Base-by-base conservation (phyloP, 306 rosid genomes). In the Vicia sativa region DNA sequence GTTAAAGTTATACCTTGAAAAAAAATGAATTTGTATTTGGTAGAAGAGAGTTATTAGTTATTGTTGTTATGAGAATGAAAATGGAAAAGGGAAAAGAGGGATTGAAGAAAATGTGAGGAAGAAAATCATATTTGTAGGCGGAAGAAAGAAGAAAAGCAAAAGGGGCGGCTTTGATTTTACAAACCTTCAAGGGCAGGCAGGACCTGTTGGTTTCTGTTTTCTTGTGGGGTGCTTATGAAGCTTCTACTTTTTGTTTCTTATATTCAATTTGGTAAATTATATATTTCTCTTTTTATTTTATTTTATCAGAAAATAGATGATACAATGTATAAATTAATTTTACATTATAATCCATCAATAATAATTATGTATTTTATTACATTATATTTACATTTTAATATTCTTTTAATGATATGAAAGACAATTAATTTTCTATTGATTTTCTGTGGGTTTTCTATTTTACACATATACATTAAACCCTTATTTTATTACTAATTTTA, bases 41-140 rank as follows among this genome's bases (percentile, higher is more conserved):
- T 18, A 21, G 23, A 62, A 67, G 25, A n/a, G 28, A 46, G 42
- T n/a, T 13, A 10, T n/a, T 13, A 10, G 50, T 35, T 55, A 25
- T 15, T 53, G 39, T 21, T 21, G 21, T 11, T 8, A 52, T 62
- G 61, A 81, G 74, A 67, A 46, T 1, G 19, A 80, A 78, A 58
- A 53, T 5, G 42, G 70, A 37, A 65, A 77, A 63, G 7, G 42
- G 70, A 37, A 65, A 80, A 63, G 0, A 12, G 11, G 13, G 49
- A 53, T 53, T 81, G 61, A 67, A 62, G 91, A 84, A 77, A 66
- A 45, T 48, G 69, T 48, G 78, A 38, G 68, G 55, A 21, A 64
- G 75, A 66, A 29, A 49, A 73, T 76, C 82, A 82, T 88, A 90
- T 88, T 85, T 93, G 86, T 80, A 88, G 86, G 81, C 81, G 23